Evolutionary conservation across 2,329 filamentous ascomycete genomes (phyloP).

Genomic region (Penicillium sp.): DNA sequence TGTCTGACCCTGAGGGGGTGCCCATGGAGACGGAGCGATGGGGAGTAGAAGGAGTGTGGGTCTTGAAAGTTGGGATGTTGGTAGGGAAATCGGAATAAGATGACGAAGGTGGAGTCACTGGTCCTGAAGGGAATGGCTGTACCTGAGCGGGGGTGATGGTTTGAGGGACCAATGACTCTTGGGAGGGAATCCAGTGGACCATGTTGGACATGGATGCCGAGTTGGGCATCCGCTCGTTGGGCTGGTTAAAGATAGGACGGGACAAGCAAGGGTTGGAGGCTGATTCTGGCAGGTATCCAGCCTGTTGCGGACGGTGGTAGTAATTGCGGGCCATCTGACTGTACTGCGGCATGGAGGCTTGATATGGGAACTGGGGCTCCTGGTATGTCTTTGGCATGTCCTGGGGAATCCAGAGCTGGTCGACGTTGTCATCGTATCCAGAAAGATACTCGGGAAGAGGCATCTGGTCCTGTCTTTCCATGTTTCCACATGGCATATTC

Average conservation of each 20-base stretch:
- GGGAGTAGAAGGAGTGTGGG: constrained; percentile 38
- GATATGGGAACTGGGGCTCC: constrained; percentile 32
- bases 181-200: constrained; percentile 35
- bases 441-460: constrained; percentile 37
- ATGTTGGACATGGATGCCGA: constrained; percentile 40
- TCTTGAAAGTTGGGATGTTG: constrained; percentile 34
- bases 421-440: constrained; percentile 38
- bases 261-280: constrained; percentile 40
- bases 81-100: constrained; percentile 39
- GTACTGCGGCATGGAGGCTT: constrained; percentile 35
- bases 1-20: constrained; percentile 35
- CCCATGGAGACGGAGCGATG: constrained; percentile 36
- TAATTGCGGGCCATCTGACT: constrained; percentile 35
- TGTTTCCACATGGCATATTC: constrained; percentile 31
- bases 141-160: constrained; percentile 38
- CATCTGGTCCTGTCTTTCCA: constrained; percentile 36
- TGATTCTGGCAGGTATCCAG: constrained; percentile 38
- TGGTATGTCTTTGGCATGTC: constrained; percentile 39
- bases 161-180: constrained; percentile 35
- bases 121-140: constrained; percentile 25
- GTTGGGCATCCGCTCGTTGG: constrained; percentile 31
- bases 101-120: constrained; percentile 37
- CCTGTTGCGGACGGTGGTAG: constrained; percentile 33
- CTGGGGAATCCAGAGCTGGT: constrained; percentile 38
- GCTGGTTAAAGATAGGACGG: constrained; percentile 38